These are phyloP conservation scores for Silene uniflora DNA, from an alignment of 148 eudicot genomes.

Conservation along the genomic window DNA sequence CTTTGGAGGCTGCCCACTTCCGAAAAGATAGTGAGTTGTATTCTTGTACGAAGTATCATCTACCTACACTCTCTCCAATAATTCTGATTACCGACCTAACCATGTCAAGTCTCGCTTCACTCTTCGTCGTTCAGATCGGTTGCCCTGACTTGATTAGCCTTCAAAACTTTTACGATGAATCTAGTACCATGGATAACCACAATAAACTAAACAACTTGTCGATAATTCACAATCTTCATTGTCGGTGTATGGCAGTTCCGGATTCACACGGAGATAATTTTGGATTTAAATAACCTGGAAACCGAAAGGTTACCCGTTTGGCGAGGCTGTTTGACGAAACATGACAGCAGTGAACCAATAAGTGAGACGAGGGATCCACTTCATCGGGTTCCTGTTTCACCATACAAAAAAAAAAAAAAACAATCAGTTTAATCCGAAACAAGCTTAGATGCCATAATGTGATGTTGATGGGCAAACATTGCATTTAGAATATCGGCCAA, in stretches of 20 bases:
- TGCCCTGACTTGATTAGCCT: no score
- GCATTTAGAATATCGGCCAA: slow-evolving; percentile 3
- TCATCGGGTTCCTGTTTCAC: slow-evolving; percentile 34
- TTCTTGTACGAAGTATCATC: background rate
- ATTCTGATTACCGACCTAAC: background rate
- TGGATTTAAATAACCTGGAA: no score
- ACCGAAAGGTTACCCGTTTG: slow-evolving; percentile 25
- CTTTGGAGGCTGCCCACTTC: background rate
- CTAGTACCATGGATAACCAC: no score
- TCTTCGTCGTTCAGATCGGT: background rate
- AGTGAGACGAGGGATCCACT: slow-evolving; percentile 24
- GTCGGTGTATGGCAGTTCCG: no score
- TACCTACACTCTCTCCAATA: background rate
- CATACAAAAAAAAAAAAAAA: slow-evolving; percentile 8
- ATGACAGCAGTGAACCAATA: slow-evolving; percentile 10
- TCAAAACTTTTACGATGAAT: no score
- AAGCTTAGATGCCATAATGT: slow-evolving; percentile 8
- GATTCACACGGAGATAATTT: no score
- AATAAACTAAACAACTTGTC: no score
- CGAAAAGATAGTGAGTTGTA: slow-evolving; percentile 1
- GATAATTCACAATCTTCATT: no score
- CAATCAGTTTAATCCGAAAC: background rate
- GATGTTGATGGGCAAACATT: slow-evolving; percentile 14
- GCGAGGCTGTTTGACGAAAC: slow-evolving; percentile 11
- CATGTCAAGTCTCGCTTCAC: background rate